These are phyloP conservation scores for Deakozyma indianensis DNA, from an alignment of 805 yeast species.

Conservation along the genomic window DNA sequence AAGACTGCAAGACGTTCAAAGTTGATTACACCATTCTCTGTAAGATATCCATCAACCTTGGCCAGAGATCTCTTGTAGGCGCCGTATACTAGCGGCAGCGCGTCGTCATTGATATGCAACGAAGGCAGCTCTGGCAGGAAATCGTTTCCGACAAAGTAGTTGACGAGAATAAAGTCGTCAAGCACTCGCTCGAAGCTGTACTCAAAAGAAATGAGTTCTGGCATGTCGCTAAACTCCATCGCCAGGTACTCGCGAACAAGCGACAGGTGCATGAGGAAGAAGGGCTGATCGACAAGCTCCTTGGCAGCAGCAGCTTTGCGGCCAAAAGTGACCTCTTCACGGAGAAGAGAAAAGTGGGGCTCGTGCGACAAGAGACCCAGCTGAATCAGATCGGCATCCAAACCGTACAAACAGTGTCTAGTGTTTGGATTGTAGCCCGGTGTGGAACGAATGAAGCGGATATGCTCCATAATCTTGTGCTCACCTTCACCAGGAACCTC, in stretches of 20 bases:
- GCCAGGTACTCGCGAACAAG: conserved; percentile 82
- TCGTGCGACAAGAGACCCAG: conserved; percentile 95
- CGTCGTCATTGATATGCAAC: conserved; percentile 85
- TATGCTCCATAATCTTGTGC: conserved; percentile 93
- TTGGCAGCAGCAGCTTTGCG: conserved; percentile 25
- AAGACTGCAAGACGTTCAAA: conserved; percentile 57
- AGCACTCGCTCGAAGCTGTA: conserved; percentile 78
- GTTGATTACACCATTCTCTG: conserved; percentile 71
- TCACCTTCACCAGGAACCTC: conserved; percentile 99
- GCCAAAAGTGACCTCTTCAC: conserved; percentile 94
- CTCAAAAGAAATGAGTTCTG: conserved; percentile 43
- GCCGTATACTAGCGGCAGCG: conserved; percentile 80
- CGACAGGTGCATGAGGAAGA: conserved; percentile 70
- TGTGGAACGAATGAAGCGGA: conserved; percentile 77
- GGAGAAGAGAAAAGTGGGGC: conserved; percentile 76
- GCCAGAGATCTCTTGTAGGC: conserved; percentile 74
- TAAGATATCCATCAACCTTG: conserved; percentile 68
- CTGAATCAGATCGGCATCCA: conserved; percentile 95
- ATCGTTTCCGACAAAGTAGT: conserved; percentile 95
- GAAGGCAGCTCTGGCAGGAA: conserved; percentile 95
- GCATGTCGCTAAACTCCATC: conserved; percentile 65
- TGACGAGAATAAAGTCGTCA: conserved; percentile 83
- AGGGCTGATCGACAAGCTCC: conserved; percentile 62
- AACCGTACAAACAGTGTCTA: conserved; percentile 89
- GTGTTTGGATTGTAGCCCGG: conserved; percentile 86